Conservation (phyloP, 768 basidiomycete species). For the Pisolithus marmoratus region DNA sequence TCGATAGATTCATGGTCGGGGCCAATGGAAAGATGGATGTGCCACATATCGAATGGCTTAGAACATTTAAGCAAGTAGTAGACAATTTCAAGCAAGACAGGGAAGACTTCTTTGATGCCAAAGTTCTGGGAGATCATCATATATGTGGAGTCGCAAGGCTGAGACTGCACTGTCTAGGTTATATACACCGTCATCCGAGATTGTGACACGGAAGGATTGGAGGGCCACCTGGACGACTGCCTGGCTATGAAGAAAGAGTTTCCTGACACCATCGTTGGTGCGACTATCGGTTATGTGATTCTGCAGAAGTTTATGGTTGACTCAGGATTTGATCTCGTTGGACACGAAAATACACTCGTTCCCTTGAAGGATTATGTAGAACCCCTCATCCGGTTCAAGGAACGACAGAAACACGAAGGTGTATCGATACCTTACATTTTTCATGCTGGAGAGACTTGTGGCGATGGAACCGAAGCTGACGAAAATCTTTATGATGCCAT, state of each 20-base stretch:
- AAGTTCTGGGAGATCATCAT: slow-evolving; percentile 31
- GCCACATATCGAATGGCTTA: slow-evolving; percentile 54
- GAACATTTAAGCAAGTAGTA: slow-evolving; percentile 46
- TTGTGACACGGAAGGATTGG: slow-evolving; percentile 50
- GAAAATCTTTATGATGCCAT: slow-evolving; percentile 76
- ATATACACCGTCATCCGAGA: slow-evolving; percentile 64
- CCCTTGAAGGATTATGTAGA: slow-evolving; percentile 61
- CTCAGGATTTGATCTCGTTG: slow-evolving; percentile 77
- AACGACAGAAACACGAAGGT: slow-evolving; percentile 49
- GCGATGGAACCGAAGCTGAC: slow-evolving; percentile 68
- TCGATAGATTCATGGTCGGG: slow-evolving; percentile 47
- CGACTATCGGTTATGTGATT: slow-evolving; percentile 1
- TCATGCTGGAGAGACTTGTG: slow-evolving; percentile 77
- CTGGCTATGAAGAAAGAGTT: slow-evolving; percentile 68
- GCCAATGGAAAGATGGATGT: slow-evolving; percentile 52
- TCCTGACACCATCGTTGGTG: slow-evolving; percentile 66
- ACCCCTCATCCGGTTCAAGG: slow-evolving; percentile 52
- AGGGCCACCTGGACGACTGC: slow-evolving; percentile 70
- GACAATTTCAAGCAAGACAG: slow-evolving; percentile 51
- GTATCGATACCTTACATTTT: slow-evolving; percentile 68
- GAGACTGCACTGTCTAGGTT: slow-evolving; percentile 36
- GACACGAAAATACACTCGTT: slow-evolving; percentile 55
- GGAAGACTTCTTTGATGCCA: slow-evolving; percentile 62
- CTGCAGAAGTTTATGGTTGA: background rate
- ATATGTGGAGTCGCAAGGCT: background rate